Base-by-base conservation (phyloP, 2,329 filamentous ascomycete genomes). In the Phoma sp. region DNA sequence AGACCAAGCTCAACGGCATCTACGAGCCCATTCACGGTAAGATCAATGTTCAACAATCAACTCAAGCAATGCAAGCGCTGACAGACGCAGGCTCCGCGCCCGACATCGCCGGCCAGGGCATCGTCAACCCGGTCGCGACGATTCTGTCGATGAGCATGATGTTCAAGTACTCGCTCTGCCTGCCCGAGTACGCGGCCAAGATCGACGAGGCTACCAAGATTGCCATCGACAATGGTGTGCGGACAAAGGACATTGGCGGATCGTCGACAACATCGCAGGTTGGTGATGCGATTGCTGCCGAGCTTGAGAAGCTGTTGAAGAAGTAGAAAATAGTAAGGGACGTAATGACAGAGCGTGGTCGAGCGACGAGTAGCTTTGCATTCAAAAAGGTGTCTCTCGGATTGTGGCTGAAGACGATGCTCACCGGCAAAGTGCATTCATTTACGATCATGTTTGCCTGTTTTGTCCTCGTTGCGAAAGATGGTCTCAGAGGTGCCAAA, bases 11-110 rank as follows among this genome's bases (percentile, higher is more conserved):
- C 73, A 96, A 96, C 74, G 94, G 92, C 67, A 96, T 98, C 71
- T 99, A 96, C 76, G 94, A 98, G 83, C 94, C 94, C 24, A 98
- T 99, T 68, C 94, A 99, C 76, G 93, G 91, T 92, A 81, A 70
- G 80, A 67, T 19, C 35, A 6, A 32, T 13, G n/a, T 27, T 8
- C 19, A 33, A 27, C 40, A 27, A 25, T 10, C 19, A 33, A 31
- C 40, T 27, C 5, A 24, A 22, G 19, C 21, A 45, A 19, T 19
- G 12, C 22, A 27, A 21, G 4, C 43, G 47, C 64, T 72, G 13
- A 70, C 49, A 8, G 27, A 6, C 12, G 22, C 46, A 90, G 90
- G 92, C 33, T 95, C 91, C 40, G 94, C 94, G 19, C 94, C 93
- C 25, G 93, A 98, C 72, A 98, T 98, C 69, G 92, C 91, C 2